Evolutionary conservation across 345 rosid genomes (phyloP).

Genomic region (Camelina neglecta): DNA sequence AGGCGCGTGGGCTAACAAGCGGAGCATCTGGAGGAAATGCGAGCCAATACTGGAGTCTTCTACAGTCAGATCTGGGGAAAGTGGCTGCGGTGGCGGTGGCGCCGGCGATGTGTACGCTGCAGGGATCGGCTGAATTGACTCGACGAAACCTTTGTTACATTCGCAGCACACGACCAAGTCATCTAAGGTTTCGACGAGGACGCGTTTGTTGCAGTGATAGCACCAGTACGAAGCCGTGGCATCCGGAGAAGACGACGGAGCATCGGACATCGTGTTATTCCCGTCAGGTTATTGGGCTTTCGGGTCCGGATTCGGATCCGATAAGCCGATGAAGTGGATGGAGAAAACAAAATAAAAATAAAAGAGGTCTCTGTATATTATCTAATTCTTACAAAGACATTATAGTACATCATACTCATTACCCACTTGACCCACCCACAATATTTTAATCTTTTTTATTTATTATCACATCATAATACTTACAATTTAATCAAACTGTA

Average conservation of each 20-base stretch:
- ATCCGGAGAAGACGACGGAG: slow-evolving; percentile 48
- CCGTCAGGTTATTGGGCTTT: slow-evolving; percentile 27
- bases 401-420: slow-evolving; percentile 27
- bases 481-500: neutral
- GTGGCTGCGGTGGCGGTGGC: slow-evolving; percentile 49
- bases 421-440: slow-evolving; percentile 39
- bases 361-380: neutral
- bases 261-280: slow-evolving; percentile 51
- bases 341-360: neutral
- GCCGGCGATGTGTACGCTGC: slow-evolving; percentile 42
- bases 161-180: slow-evolving; percentile 60
- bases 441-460: neutral
- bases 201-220: slow-evolving; percentile 74
- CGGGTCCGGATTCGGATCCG: slow-evolving; percentile 43
- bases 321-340: slow-evolving; percentile 19
- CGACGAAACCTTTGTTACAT: slow-evolving; percentile 80
- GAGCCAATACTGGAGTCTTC: slow-evolving; percentile 62
- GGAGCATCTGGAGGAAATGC: slow-evolving; percentile 70
- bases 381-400: slow-evolving; percentile 22
- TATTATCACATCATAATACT: neutral
- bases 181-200: slow-evolving; percentile 56
- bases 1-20: slow-evolving; percentile 61
- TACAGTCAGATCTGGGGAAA: slow-evolving; percentile 49
- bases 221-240: slow-evolving; percentile 62
- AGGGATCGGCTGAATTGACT: slow-evolving; percentile 45